Percentiles rank a stretch among this genome's conserved stretches.
Conservation (phyloP, 2,329 filamentous ascomycete genomes). For the Clonostachys sp. region DNA sequence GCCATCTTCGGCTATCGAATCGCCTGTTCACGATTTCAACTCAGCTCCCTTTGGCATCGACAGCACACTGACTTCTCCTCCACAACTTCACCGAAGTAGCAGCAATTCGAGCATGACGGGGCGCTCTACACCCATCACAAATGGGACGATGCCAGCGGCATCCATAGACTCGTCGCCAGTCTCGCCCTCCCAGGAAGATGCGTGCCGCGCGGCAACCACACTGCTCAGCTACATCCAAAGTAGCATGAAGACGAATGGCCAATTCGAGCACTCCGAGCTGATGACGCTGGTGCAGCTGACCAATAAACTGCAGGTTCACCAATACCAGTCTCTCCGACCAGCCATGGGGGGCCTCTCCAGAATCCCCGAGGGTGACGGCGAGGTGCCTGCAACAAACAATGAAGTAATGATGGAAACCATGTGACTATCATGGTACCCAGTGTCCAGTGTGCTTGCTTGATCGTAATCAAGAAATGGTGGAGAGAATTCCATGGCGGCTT, state of each 20-base stretch:
- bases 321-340: slow-evolving; percentile 20
- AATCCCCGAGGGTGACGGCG: slow-evolving; percentile 53
- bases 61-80: slow-evolving; percentile 32
- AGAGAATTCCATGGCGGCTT: background rate
- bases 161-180: slow-evolving; percentile 52
- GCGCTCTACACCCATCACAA: background rate
- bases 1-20: slow-evolving; percentile 47
- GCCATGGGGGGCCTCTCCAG: slow-evolving; percentile 45
- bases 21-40: slow-evolving; percentile 40
- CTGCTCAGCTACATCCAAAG: slow-evolving; percentile 78
- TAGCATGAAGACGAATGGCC: slow-evolving; percentile 51
- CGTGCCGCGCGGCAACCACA: slow-evolving; percentile 73
- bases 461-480: too few species aligned
- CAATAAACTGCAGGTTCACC: slow-evolving; percentile 75
- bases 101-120: slow-evolving; percentile 24
- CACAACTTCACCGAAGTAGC: slow-evolving; percentile 22
- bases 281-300: slow-evolving; percentile 75
- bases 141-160: slow-evolving; percentile 3
- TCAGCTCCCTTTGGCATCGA: slow-evolving; percentile 37
- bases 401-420: slow-evolving; percentile 17
- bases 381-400: slow-evolving; percentile 27
- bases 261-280: slow-evolving; percentile 75
- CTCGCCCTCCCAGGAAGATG: slow-evolving; percentile 81
- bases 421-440: too few species aligned
- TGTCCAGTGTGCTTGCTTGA: too few species aligned